phyloP scores from a whole-genome alignment of 164 flowering plant species.

The Umbilicus rupestris region DNA sequence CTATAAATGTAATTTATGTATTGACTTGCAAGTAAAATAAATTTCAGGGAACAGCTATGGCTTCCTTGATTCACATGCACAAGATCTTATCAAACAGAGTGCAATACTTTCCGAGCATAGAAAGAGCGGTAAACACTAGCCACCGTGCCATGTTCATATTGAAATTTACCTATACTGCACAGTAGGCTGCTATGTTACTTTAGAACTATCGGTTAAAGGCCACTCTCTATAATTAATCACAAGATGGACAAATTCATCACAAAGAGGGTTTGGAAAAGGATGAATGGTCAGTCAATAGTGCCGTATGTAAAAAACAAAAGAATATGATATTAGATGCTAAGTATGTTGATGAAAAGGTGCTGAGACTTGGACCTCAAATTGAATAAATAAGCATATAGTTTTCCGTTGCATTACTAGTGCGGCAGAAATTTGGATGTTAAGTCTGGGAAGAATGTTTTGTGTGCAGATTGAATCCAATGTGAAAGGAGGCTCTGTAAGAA shows the following conservation, averaged over 20 bases:
- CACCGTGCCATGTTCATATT: not conserved
- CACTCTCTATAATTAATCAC: not conserved
- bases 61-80: slow-evolving; percentile 94
- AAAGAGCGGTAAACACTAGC: slow-evolving; percentile 74
- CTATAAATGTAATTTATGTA: not conserved
- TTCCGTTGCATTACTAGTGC: not conserved
- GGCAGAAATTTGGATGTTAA: not conserved
- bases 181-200: not conserved
- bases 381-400: not conserved
- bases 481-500: slow-evolving; percentile 82
- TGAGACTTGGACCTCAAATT: not conserved
- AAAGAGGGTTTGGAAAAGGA: not conserved
- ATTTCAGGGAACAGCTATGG: slow-evolving; percentile 93
- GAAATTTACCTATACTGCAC: not conserved
- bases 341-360: not conserved
- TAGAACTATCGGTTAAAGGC: not conserved
- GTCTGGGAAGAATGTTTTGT: not conserved
- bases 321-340: not conserved
- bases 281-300: not conserved
- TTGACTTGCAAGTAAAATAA: not conserved
- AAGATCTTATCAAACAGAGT: slow-evolving; percentile 76
- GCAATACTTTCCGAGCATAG: slow-evolving; percentile 71
- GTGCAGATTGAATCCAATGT: slow-evolving; percentile 90
- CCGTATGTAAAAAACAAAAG: not conserved
- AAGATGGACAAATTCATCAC: not conserved